These are phyloP conservation scores for Sphagnurus paluster DNA, from an alignment of 1,284 basidiomycete species.

Conservation along the genomic window DNA sequence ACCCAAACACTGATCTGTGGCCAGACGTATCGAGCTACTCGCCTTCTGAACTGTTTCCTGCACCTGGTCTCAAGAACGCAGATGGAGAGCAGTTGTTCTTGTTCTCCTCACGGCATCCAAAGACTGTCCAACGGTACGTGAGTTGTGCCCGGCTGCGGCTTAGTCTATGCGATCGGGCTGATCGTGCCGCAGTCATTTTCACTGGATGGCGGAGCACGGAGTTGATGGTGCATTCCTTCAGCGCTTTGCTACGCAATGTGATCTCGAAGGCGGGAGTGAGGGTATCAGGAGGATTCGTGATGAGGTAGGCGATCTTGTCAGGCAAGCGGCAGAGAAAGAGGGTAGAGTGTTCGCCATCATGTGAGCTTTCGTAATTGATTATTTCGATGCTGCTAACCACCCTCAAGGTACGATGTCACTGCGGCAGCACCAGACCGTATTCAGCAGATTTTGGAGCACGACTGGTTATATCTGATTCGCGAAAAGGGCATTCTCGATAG, in stretches of 20 bases:
- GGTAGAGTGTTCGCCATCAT: slow-evolving; percentile 79
- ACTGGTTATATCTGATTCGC: slow-evolving; percentile 69
- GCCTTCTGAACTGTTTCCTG: slow-evolving; percentile 65
- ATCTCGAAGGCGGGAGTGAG: slow-evolving; percentile 51
- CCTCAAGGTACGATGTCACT: slow-evolving; percentile 71
- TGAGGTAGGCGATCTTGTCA: slow-evolving; percentile 67
- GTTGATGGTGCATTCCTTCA: slow-evolving; percentile 79
- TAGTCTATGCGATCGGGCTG: slow-evolving; percentile 5
- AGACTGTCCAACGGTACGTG: slow-evolving; percentile 61
- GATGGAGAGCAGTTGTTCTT: slow-evolving; percentile 60
- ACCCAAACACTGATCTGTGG: slow-evolving; percentile 71
- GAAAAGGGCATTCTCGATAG: slow-evolving; percentile 63
- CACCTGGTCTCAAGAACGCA: slow-evolving; percentile 59
- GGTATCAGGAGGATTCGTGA: slow-evolving; percentile 64
- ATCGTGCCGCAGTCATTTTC: slow-evolving; percentile 55
- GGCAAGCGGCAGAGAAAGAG: slow-evolving; percentile 72
- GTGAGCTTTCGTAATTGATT: slow-evolving; percentile 40
- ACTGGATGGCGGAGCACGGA: slow-evolving; percentile 78
- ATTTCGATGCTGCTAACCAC: slow-evolving; percentile 7
- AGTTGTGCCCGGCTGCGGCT: neutral
- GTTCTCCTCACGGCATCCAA: slow-evolving; percentile 73
- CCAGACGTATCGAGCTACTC: slow-evolving; percentile 72
- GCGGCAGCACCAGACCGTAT: slow-evolving; percentile 64
- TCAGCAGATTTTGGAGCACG: slow-evolving; percentile 55
- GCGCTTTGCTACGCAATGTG: slow-evolving; percentile 67